A percentile compares a stretch with the other conserved stretches of the same genome.
These are phyloP conservation scores for Lepiota brunneoincarnata DNA, from an alignment of 768 basidiomycete genomes.

Conservation along the genomic window DNA sequence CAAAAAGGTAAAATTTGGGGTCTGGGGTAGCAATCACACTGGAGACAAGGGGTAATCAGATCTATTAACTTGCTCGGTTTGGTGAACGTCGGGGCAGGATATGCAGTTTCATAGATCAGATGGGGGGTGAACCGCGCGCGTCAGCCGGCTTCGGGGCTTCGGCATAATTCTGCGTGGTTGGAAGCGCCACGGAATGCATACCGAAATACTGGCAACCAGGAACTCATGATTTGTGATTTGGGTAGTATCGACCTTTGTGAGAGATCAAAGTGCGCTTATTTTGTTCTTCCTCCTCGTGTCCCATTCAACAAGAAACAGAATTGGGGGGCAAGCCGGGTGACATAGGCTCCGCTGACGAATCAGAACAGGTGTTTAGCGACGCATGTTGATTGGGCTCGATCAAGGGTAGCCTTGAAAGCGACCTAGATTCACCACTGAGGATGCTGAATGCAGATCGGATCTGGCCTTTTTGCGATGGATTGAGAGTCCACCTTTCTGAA, in stretches of 20 bases:
- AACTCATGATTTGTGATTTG: too few relatives aligned
- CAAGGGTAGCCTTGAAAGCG: too few relatives aligned
- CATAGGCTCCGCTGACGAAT: too few relatives aligned
- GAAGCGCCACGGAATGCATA: too few relatives aligned
- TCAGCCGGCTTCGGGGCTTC: neutral
- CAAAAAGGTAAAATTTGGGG: constrained; percentile 8
- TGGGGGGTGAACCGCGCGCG: neutral
- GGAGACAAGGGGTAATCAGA: neutral
- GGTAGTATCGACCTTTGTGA: too few relatives aligned
- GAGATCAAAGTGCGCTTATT: too few relatives aligned
- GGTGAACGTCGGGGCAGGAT: neutral
- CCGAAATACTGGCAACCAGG: too few relatives aligned
- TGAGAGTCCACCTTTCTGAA: neutral
- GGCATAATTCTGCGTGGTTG: neutral
- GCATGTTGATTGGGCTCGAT: too few relatives aligned
- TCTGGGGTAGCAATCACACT: constrained; percentile 5
- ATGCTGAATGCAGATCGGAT: neutral
- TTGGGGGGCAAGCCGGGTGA: too few relatives aligned
- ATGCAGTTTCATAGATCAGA: neutral
- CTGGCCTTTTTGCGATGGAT: neutral
- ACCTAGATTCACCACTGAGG: neutral
- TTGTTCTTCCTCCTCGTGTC: too few relatives aligned
- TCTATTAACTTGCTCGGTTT: neutral
- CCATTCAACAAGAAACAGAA: too few relatives aligned
- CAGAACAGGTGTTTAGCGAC: too few relatives aligned